A percentile compares a stretch with the other conserved stretches of the same genome.
These are phyloP conservation scores for Cercospora zeina DNA, from an alignment of 2,329 filamentous ascomycete genomes.

Conservation along the genomic window DNA sequence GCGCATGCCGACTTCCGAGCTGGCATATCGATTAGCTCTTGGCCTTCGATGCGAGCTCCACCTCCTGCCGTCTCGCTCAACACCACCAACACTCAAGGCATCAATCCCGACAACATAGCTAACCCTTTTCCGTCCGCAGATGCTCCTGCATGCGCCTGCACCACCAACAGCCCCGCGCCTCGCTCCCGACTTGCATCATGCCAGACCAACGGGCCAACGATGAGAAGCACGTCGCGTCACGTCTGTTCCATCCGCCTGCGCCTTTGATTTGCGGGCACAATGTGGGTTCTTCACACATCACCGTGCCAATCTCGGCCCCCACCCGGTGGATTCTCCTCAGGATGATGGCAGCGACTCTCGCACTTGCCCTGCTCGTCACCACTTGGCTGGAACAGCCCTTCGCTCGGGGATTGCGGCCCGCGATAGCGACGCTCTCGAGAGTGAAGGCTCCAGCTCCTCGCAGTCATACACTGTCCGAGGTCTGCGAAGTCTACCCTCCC, in stretches of 20 bases:
- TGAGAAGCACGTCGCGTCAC: conserved; percentile 14
- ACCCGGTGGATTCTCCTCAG: conserved; percentile 8
- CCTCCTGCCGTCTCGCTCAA: background rate
- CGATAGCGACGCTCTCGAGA: background rate
- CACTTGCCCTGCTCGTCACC: conserved; percentile 14
- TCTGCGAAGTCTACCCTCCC: conserved; percentile 69
- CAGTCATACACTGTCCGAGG: conserved; percentile 52
- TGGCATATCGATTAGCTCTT: conserved; percentile 7
- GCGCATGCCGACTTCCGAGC: conserved; percentile 16
- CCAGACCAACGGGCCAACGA: conserved; percentile 7
- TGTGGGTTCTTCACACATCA: conserved; percentile 23
- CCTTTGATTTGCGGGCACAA: conserved; percentile 19
- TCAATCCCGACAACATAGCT: conserved; percentile 13
- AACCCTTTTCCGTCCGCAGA: conserved; percentile 20
- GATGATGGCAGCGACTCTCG: conserved; percentile 19
- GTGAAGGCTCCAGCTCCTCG: conserved; percentile 17
- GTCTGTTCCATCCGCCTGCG: conserved; percentile 13
- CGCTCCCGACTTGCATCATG: conserved; percentile 9
- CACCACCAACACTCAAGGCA: background rate
- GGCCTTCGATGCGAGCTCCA: conserved; percentile 4
- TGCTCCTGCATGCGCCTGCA: conserved; percentile 13
- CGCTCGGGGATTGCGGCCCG: background rate
- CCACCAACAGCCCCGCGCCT: conserved; percentile 3
- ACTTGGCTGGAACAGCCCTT: background rate
- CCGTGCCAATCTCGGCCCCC: conserved; percentile 8